Evolutionary conservation across 192 early-diverging fungal genomes (phyloP).

Genomic region (Chytriomyces hyalinus): DNA sequence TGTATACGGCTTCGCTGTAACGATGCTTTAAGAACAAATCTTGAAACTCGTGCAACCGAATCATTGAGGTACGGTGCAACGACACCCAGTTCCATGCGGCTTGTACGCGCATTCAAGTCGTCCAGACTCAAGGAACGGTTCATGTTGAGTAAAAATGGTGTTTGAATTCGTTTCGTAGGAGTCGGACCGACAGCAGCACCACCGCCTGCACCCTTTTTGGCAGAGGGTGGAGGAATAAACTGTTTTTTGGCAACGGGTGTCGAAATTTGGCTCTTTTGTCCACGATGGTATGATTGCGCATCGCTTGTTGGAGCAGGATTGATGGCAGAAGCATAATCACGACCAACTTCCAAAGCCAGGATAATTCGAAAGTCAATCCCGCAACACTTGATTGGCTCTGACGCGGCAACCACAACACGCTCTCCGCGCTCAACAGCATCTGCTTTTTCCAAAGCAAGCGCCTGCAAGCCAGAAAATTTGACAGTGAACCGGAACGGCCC

Average conservation of each 20-base stretch:
- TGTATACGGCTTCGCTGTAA: conserved; percentile 36
- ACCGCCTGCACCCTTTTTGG: neutral
- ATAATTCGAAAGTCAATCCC: conserved; percentile 50
- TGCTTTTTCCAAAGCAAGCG: conserved; percentile 21
- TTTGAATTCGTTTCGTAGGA: neutral
- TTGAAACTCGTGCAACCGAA: neutral
- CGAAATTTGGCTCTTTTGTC: neutral
- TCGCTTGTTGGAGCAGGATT: neutral
- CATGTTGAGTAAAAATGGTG: conserved; percentile 6
- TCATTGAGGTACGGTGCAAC: neutral
- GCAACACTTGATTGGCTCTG: conserved; percentile 44
- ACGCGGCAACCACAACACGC: conserved; percentile 15
- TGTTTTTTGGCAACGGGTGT: neutral
- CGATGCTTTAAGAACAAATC: conserved; percentile 38
- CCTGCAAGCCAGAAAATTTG: conserved; percentile 37
- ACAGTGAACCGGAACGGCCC: conserved; percentile 46
- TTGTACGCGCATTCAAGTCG: conserved; percentile 21
- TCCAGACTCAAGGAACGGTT: conserved; percentile 11
- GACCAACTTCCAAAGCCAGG: conserved; percentile 30
- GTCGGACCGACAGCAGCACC: neutral
- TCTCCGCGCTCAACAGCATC: conserved; percentile 7
- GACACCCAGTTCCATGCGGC: neutral
- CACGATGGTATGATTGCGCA: neutral
- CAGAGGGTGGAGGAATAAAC: neutral
- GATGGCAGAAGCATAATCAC: neutral